Conservation (phyloP, 1,139 yeast genomes). For the Lodderomyces elongisporus region DNA sequence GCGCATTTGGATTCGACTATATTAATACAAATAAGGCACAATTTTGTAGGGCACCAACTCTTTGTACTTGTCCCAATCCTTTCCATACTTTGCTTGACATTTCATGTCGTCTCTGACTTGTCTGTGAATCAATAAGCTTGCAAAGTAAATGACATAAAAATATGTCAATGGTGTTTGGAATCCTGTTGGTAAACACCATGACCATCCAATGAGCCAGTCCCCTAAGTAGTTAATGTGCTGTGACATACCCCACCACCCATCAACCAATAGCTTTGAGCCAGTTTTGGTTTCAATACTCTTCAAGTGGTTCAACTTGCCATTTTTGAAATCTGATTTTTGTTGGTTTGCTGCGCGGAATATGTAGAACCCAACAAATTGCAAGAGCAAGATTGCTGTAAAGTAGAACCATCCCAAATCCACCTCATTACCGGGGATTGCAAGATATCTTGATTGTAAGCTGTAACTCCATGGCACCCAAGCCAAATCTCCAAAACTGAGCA, state of each 20-base stretch:
- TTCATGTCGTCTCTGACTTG: conserved; percentile 89
- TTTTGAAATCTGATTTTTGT: conserved; percentile 80
- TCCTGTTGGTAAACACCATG: conserved; percentile 93
- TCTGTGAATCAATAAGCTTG: conserved; percentile 75
- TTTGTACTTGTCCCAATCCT: conserved; percentile 81
- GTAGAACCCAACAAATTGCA: conserved; percentile 61
- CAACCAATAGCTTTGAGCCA: conserved; percentile 75
- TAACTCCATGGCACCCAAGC: conserved; percentile 94
- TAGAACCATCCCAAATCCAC: conserved; percentile 47
- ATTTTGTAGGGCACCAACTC: conserved; percentile 80
- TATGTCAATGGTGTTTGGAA: conserved; percentile 78
- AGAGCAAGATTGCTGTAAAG: conserved; percentile 33
- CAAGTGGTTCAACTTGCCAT: conserved; percentile 61
- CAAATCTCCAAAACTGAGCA: conserved; percentile 92
- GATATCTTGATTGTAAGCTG: conserved; percentile 76
- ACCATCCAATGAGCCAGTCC: conserved; percentile 87
- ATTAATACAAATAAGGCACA: conserved; percentile 76
- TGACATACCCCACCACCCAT: conserved; percentile 95
- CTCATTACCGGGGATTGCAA: conserved; percentile 54
- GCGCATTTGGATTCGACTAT: too few species aligned
- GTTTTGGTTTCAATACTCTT: conserved; percentile 66
- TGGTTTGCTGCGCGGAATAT: conserved; percentile 80
- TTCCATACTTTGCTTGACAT: conserved; percentile 80
- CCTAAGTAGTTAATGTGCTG: conserved; percentile 95
- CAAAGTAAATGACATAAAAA: conserved; percentile 82